Evolutionary conservation across 2,329 filamentous ascomycete species (phyloP), one percentile per base, ranked within the genome.

Genomic region (Diaporthe sp.): DNA sequence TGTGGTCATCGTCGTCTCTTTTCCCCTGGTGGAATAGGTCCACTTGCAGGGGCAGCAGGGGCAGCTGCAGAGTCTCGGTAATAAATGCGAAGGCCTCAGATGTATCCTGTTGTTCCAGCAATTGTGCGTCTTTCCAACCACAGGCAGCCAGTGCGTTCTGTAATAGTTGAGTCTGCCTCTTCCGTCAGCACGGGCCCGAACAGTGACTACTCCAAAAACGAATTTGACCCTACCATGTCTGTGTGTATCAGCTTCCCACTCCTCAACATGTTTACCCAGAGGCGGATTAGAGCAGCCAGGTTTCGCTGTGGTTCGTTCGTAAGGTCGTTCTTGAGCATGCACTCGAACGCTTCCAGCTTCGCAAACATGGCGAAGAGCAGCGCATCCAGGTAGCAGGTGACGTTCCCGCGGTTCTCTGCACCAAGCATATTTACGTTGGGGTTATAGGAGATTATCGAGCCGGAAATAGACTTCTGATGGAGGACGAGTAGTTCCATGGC

Each of bases 81-180:
- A 99, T 95, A 82, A 98, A 98, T 0, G 93, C 94, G 82, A 98
- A 98, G 1, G 96, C 96, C 84, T 99, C 97, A 0, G 97, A 98
- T 0, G 95, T 95, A 83, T 99, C 97, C 84, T 99, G 97, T 81
- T 98, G 97, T 79, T 92, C 90, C n/a, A 94, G 82, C 74, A 90
- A 85, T 31, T 90, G 89, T 62, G 96, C 96, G 75, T 97, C 95
- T 79, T 90, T 86, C 97, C 97, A 98, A 5, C 96, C 97, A 82
- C 96, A 98, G 72, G 93, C 93, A 25, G 93, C 93, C 53, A 98
- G 84, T 13, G 95, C 89, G 55, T 96, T 91, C 84, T 98, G 96
- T 19, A 99, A 89, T 78, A 95, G 88, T 83, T 94, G 90, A 10
- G 95, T 98, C 94, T 96, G 79, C 39, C 28, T 19, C 10, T 34